A percentile compares a stretch with the other conserved stretches of the same genome.
Evolutionary conservation across 768 basidiomycete species (phyloP).

Genomic region (Mycena belliarum): DNA sequence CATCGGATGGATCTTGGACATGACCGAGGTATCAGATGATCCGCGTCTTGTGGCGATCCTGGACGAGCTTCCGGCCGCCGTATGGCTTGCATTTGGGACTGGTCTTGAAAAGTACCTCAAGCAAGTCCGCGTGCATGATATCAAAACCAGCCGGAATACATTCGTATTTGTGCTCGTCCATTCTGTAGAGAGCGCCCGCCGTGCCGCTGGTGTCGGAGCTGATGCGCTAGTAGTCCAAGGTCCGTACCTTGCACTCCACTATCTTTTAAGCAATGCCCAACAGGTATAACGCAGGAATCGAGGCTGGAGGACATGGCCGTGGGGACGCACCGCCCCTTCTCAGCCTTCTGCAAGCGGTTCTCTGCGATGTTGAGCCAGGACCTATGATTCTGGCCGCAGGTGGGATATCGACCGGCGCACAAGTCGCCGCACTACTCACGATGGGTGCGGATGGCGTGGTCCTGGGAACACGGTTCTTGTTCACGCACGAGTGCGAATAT

Average conservation of each 20-base stretch:
- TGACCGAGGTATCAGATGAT: slow-evolving; percentile 34
- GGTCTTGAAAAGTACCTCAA: slow-evolving; percentile 49
- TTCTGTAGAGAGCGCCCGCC: slow-evolving; percentile 48
- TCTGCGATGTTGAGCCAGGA: slow-evolving; percentile 29
- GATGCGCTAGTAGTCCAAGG: slow-evolving; percentile 73
- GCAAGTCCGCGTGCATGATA: slow-evolving; percentile 42
- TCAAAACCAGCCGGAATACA: slow-evolving; percentile 43
- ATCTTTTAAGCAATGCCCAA: background rate
- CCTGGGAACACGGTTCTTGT: slow-evolving; percentile 50
- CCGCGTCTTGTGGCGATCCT: slow-evolving; percentile 45
- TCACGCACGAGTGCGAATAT: slow-evolving; percentile 46
- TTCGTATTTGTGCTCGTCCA: slow-evolving; percentile 54
- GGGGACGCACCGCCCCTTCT: slow-evolving; percentile 38
- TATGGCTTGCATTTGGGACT: slow-evolving; percentile 39
- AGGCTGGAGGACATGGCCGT: slow-evolving; percentile 20
- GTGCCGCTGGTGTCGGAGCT: slow-evolving; percentile 42
- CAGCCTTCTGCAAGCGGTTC: slow-evolving; percentile 37
- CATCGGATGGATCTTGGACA: slow-evolving; percentile 49
- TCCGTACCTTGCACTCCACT: slow-evolving; percentile 21
- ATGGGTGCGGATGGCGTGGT: slow-evolving; percentile 48
- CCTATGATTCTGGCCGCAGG: slow-evolving; percentile 50
- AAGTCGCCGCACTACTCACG: slow-evolving; percentile 42
- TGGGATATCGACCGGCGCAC: slow-evolving; percentile 45
- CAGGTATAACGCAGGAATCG: background rate
- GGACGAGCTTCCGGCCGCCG: slow-evolving; percentile 51